Evolutionary conservation across 1,139 yeast genomes (phyloP), one percentile per base, ranked within the genome.

Genomic region (Hyphopichia burtonii): DNA sequence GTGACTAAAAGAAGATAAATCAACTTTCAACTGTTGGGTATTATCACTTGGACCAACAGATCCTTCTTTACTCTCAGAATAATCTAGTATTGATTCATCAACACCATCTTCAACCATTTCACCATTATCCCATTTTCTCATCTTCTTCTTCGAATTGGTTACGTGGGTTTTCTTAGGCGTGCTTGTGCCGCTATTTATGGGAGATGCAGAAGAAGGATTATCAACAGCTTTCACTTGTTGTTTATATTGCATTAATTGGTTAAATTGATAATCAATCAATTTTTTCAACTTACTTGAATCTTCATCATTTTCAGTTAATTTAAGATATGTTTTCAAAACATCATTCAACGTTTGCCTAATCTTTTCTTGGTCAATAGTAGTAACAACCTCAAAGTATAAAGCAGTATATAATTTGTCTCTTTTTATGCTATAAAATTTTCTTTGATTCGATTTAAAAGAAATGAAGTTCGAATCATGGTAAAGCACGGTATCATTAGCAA

Each of bases 51-150:
- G 81, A 0, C 77, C 78, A 5, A 83, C 55, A 6, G 44, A 52
- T 8, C 44, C 54, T 1, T 49, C 59, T 18, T 50, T 53, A 8
- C 50, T 42, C 19, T 48, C 62, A 2, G 76, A 70, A 45, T 66
- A 72, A 46, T 71, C 78, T 40, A 73, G 61, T 0, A 50, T 56
- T 36, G 45, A 46, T n/a, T 55, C 45, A n/a, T 41, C 44, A 11
- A 50, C 55, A 19, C 45, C 54, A 17, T 49, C 60, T n/a, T 56
- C 65, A 2, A 66, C 66, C 54, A 66, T 50, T 43, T 66, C 70
- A 36, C 67, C 73, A 38, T 69, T 71, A 27, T 67, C 65, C 78
- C 78, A 73, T 47, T 67, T 70, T 46, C 78, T 59, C 78, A 72
- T 69, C 50, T 70, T 71, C 51, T 72, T 68, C 32, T 45, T 44